Evolutionary conservation across 2,329 filamentous ascomycete genomes (phyloP).

Genomic region (Colletotrichum neosansevieriae): DNA sequence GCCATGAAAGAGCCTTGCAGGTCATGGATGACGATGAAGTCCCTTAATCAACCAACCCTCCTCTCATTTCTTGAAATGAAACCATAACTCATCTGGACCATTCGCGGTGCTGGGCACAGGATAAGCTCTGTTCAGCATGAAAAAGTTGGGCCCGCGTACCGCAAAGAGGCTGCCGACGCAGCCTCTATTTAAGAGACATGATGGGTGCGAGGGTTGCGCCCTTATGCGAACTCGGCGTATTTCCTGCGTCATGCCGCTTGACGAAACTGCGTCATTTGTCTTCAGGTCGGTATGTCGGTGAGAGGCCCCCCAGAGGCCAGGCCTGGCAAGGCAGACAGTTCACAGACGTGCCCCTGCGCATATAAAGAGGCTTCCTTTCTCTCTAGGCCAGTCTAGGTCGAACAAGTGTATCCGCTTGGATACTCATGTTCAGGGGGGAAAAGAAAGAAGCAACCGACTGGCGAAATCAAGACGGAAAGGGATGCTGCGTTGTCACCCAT

Average conservation of each 20-base stretch:
- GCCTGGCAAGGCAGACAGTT: slow-evolving; percentile 4
- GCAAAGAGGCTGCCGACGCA: not conserved
- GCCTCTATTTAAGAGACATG: not conserved
- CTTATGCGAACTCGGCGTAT: not conserved
- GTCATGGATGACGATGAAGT: slow-evolving; percentile 7
- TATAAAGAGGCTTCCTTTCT: not conserved
- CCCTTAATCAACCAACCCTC: not conserved
- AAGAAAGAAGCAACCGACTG: slow-evolving; percentile 6
- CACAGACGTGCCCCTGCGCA: not conserved
- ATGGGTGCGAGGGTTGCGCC: not conserved
- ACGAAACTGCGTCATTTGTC: not conserved
- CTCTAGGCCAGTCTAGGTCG: not conserved
- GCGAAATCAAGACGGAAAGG: slow-evolving; percentile 11
- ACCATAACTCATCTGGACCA: not conserved
- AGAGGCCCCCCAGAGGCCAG: not conserved
- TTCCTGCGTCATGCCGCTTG: slow-evolving; percentile 20
- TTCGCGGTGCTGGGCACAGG: not conserved
- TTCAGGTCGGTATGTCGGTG: not conserved
- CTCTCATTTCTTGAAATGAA: slow-evolving; percentile 14
- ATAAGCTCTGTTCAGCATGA: not conserved
- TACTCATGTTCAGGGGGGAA: slow-evolving; percentile 7
- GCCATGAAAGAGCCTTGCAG: slow-evolving; percentile 21
- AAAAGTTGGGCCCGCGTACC: not conserved
- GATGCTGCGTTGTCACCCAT: slow-evolving; percentile 4
- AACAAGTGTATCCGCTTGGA: not conserved